Base-by-base conservation (phyloP, 2,329 filamentous ascomycete species). In the Dendryphion nanum region DNA sequence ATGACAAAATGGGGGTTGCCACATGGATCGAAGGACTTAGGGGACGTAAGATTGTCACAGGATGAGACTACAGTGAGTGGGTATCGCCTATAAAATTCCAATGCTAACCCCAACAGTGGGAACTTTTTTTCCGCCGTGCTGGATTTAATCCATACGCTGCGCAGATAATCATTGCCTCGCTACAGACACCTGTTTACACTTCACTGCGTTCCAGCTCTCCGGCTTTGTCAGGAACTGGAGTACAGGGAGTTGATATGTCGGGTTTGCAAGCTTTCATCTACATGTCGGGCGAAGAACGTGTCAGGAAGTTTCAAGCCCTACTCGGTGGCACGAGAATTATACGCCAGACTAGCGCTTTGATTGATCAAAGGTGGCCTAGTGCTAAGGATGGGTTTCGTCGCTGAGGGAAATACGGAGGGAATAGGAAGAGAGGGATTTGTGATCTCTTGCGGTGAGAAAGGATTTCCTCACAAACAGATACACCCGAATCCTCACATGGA, bases 131-230 rank as follows among this genome's bases (percentile, higher is more conserved):
- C 17, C 72, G 84, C 12, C 70, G 73, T 17, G 74, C 76, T 1
- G 86, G 86, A 0, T 61, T 89, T 56, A 89, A 90, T 60, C 75
- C 78, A 0, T 88, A 80, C 57, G 85, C 84, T 2, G 85, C 86
- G 3, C 85, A 89, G 57, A 70, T 72, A 7, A 69, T 88, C 2
- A 64, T 86, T 21, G 67, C 65, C 1, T 58, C 61, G 4, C 52
- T 64, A 35, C 61, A 58, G 29, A 29, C 47, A 5, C 48, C 53
- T 1, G 30, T 45, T 7, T 24, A 45, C 3, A 30, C 53, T 6
- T 38, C 48, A 10, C 12, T 37, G 10, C 5, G 12, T 2, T 37
- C 41, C 6, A 42, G 36, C 16, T 44, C 47, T 4, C 37, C 44
- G 4, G 17, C 33, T 21, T 2, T 29, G 1, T 20, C 24, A 7